phyloP scores from a whole-genome alignment of 768 basidiomycete species.

The Phylloporus rhodoxanthus region DNA sequence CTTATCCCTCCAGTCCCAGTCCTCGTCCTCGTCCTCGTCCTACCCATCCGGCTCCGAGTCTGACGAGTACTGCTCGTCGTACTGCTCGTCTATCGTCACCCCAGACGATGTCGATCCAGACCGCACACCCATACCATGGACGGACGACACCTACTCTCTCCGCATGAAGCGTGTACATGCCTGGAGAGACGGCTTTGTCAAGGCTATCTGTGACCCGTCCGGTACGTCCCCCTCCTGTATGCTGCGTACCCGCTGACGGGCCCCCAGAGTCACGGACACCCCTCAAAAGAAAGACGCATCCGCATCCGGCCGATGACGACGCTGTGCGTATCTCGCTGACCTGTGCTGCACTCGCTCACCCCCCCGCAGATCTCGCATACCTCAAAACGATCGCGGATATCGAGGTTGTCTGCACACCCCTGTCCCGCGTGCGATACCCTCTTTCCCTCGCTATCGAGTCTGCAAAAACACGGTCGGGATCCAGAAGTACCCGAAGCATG shows the following conservation, averaged over 20 bases:
- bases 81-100: conserved; percentile 62
- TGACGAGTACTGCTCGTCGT: conserved; percentile 54
- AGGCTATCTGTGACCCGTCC: conserved; percentile 36
- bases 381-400: conserved; percentile 52
- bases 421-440: conserved; percentile 73
- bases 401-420: conserved; percentile 45
- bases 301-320: conserved; percentile 38
- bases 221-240: conserved; percentile 31
- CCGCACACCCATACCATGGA: conserved; percentile 21
- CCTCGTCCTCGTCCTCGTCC: conserved; percentile 34
- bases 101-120: conserved; percentile 31
- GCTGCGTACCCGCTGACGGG: conserved; percentile 5
- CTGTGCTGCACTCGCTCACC: conserved; percentile 10
- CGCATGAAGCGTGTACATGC: conserved; percentile 64
- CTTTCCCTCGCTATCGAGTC: conserved; percentile 53
- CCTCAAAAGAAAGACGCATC: conserved; percentile 44
- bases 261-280: conserved; percentile 23
- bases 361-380: conserved; percentile 42
- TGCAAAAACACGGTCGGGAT: conserved; percentile 57
- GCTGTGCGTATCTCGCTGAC: conserved; percentile 26
- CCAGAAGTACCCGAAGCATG: conserved; percentile 60
- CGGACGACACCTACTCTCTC: conserved; percentile 47
- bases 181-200: conserved; percentile 60
- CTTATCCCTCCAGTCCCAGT: conserved; percentile 31
- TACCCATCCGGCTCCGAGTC: conserved; percentile 32